Evolutionary conservation across 495 filamentous ascomycete genomes (phyloP), one percentile per base, ranked within the genome.

Genomic region (Penicillium cinerascens): DNA sequence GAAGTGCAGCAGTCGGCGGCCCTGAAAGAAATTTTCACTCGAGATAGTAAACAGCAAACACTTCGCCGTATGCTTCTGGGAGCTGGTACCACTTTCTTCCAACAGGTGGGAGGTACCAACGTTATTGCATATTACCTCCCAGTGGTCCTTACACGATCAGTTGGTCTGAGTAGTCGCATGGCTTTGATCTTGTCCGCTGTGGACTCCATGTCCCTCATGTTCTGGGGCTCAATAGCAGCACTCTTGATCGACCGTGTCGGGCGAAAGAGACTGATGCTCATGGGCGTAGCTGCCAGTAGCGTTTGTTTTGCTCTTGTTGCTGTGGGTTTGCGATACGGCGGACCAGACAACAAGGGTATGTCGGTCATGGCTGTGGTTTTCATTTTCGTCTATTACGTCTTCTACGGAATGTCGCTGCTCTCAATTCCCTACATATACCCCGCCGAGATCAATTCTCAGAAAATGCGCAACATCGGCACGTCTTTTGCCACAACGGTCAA

Each of bases 401-500:
- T 62, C 42, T 66, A 54, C 43, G 49, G 45, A 20, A 36, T 62
- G 36, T 47, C 47, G 26, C 51, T 58, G 16, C 47, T 65, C 13
- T 44, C 55, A 1, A 64, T 70, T 11, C 66, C 68, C 3, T 71
- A 42, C 42, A 53, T 71, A 15, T 71, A 69, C 44, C 66, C 66
- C 1, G 47, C 69, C 0, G 68, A 73, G 45, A 63, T 71, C 62
- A 71, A 61, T 47, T 56, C 64, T 7, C 53, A 55, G 18, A 18
- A 40, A 16, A 64, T 61, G 50, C 61, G 69, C n/a, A 67, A 57
- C 15, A 49, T 63, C 26, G 61, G 55, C 10, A 52, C 54, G 13
- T 59, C 63, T 1, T 18, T 65, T 36, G 52, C 63, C 2, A 65
- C 58, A 11, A 48, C 52, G 10, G 44, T 43, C 15, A 60, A 70